phyloP scores from a whole-genome alignment of 257 asterid genomes.

The Gentiana macrophylla region DNA sequence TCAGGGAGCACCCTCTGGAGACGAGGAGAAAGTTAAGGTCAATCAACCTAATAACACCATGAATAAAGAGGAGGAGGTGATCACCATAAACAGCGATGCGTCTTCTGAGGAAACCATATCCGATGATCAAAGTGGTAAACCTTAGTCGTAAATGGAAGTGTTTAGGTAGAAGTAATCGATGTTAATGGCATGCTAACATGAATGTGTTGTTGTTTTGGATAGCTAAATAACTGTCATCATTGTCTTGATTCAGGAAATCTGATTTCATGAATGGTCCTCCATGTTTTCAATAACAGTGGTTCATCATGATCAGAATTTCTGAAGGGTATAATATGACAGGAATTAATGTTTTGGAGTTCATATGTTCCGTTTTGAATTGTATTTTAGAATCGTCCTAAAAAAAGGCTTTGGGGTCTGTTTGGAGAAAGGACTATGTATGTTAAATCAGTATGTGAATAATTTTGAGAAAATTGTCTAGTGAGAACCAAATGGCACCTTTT shows the following conservation, averaged over 20 bases:
- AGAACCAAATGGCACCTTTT: no score
- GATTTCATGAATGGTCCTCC: background rate
- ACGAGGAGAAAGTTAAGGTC: background rate
- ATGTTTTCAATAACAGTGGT: background rate
- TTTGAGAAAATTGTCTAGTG: no score
- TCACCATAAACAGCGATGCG: conserved; percentile 47
- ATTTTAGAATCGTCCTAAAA: no score
- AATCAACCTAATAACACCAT: conserved; percentile 5
- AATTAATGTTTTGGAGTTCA: no score
- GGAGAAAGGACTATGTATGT: no score
- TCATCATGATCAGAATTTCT: background rate
- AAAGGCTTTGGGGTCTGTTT: no score
- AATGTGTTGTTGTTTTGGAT: background rate
- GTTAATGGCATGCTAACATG: conserved; percentile 2
- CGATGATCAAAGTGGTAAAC: conserved; percentile 30
- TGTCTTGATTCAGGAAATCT: no score
- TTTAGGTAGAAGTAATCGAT: conserved; percentile 5
- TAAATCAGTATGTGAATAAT: no score
- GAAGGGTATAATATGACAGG: background rate
- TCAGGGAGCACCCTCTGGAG: conserved; percentile 1
- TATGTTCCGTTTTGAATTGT: no score
- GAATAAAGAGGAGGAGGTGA: conserved; percentile 24
- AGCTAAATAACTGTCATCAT: no score
- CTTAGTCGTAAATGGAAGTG: conserved; percentile 14
- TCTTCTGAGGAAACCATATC: conserved; percentile 80